Evolutionary conservation across 805 yeast species (phyloP).

Genomic region (Saitoella complicata): DNA sequence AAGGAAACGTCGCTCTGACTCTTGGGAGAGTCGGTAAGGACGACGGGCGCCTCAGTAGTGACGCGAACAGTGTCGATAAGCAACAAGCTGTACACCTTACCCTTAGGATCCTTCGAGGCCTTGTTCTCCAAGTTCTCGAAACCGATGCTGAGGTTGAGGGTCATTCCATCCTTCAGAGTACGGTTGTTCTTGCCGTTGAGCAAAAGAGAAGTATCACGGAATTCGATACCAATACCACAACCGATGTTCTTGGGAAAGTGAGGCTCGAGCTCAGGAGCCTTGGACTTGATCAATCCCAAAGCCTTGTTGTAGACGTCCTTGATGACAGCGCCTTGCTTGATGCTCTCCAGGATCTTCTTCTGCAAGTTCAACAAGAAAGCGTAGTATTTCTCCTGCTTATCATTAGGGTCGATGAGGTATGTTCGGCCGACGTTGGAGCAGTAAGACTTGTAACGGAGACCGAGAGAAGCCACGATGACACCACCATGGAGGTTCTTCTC

Average conservation of each 20-base stretch:
- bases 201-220: slow-evolving; percentile 62
- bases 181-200: slow-evolving; percentile 61
- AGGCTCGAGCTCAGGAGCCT: slow-evolving; percentile 47
- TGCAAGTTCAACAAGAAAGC: slow-evolving; percentile 61
- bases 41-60: slow-evolving; percentile 40
- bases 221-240: slow-evolving; percentile 77
- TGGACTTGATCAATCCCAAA: slow-evolving; percentile 39
- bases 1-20: slow-evolving; percentile 61
- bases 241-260: slow-evolving; percentile 69
- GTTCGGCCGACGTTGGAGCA: slow-evolving; percentile 81
- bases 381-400: slow-evolving; percentile 62
- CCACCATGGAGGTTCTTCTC: slow-evolving; percentile 53
- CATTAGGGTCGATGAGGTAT: slow-evolving; percentile 75
- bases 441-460: slow-evolving; percentile 73
- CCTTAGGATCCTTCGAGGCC: slow-evolving; percentile 30
- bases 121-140: slow-evolving; percentile 44
- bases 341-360: slow-evolving; percentile 38
- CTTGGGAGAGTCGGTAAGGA: slow-evolving; percentile 62
- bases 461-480: slow-evolving; percentile 67
- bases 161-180: slow-evolving; percentile 50
- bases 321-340: slow-evolving; percentile 57
- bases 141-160: slow-evolving; percentile 62
- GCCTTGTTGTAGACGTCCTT: slow-evolving; percentile 51
- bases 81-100: slow-evolving; percentile 50
- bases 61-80: slow-evolving; percentile 70